Conservation (phyloP, 1,139 yeast genomes). For the Eremothecium gossypii region DNA sequence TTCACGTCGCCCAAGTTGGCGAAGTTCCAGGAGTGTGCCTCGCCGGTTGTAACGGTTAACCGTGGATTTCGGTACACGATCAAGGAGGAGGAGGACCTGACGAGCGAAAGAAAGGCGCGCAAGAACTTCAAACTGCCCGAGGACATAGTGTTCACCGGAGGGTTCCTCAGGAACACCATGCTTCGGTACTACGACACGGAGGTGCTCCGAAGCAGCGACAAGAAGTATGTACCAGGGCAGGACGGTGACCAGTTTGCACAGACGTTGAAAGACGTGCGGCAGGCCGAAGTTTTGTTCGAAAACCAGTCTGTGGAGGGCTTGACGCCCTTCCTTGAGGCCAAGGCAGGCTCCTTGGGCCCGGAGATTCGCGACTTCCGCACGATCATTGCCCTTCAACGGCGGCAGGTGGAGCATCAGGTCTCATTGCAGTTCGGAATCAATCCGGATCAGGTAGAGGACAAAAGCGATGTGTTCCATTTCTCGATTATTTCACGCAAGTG, state of each 20-base stretch:
- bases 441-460: slow-evolving; percentile 3
- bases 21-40: slow-evolving; percentile 1
- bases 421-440: background rate
- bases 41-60: background rate
- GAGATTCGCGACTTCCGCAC: background rate
- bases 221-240: background rate
- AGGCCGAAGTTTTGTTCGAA: background rate
- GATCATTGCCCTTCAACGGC: slow-evolving; percentile 1
- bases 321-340: slow-evolving; percentile 2
- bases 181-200: slow-evolving; percentile 2
- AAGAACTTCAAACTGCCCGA: slow-evolving; percentile 2
- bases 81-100: slow-evolving; percentile 2
- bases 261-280: slow-evolving; percentile 1
- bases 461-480: slow-evolving; percentile 3
- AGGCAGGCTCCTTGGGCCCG: slow-evolving; percentile 1
- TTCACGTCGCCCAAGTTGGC: background rate
- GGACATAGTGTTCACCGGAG: background rate
- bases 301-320: slow-evolving; percentile 1
- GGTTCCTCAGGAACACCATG: slow-evolving; percentile 2
- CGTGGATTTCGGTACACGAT: slow-evolving; percentile 1
- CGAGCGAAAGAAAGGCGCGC: slow-evolving; percentile 1
- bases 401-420: background rate
- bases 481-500: slow-evolving; percentile 2
- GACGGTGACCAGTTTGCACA: background rate
- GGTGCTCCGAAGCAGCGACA: background rate